Percentiles rank a stretch among this genome's conserved stretches.
phyloP scores from a whole-genome alignment of 2,329 filamentous ascomycete genomes.

The Myotisia sp. region DNA sequence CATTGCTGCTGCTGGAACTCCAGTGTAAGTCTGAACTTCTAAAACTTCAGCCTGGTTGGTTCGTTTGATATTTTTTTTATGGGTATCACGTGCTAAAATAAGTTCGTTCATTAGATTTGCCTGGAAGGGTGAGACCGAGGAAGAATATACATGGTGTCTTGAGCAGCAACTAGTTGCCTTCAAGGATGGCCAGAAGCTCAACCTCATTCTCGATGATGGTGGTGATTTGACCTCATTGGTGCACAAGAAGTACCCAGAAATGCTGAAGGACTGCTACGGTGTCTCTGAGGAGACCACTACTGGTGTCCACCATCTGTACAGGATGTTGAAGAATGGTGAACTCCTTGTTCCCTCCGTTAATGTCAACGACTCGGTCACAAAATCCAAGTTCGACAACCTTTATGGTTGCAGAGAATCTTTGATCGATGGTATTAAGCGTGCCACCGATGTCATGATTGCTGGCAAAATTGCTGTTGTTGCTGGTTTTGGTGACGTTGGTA shows the following conservation, averaged over 20 bases:
- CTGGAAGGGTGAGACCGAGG: constrained; percentile 90
- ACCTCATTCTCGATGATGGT: constrained; percentile 97
- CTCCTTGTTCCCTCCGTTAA: constrained; percentile 95
- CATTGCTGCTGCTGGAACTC: constrained; percentile 84
- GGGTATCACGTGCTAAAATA: constrained; percentile 6
- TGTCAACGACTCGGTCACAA: constrained; percentile 99
- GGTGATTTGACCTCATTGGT: constrained; percentile 93
- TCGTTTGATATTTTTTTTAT: constrained; percentile 6
- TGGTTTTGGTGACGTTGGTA: constrained; percentile 97
- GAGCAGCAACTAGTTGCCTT: constrained; percentile 96
- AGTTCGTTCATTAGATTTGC: constrained; percentile 42
- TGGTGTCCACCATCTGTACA: constrained; percentile 98
- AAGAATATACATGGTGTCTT: constrained; percentile 99
- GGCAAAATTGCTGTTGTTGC: constrained; percentile 97
- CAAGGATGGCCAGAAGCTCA: constrained; percentile 91
- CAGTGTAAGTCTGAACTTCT: constrained; percentile 48
- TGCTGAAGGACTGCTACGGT: constrained; percentile 96
- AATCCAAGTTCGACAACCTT: constrained; percentile 99
- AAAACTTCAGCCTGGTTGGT: no score
- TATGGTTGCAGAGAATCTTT: constrained; percentile 99
- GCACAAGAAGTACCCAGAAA: constrained; percentile 96
- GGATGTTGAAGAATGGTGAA: constrained; percentile 81
- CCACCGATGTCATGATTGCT: constrained; percentile 99
- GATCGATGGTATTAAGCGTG: constrained; percentile 98
- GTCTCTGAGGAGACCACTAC: constrained; percentile 99